Base-by-base conservation (phyloP, 306 rosid genomes). In the Rosa lucieae region DNA sequence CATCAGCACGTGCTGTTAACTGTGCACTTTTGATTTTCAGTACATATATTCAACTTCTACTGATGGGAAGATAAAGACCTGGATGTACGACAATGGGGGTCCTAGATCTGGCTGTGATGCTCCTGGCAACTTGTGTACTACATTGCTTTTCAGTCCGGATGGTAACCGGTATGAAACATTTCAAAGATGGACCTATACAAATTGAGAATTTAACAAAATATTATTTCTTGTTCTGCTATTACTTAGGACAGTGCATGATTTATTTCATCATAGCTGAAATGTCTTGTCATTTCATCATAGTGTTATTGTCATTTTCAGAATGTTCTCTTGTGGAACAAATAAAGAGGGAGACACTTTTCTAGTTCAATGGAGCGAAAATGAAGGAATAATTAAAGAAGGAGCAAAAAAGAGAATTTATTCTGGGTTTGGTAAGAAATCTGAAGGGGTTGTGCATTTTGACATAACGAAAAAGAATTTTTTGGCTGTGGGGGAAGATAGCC, bases 261-360 rank as follows among this genome's bases (percentile, higher is more conserved):
- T 39, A 37, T 73, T 11, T 9, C 3, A 3, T 37, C 66, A 6
- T 37, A n/a, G 21, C 23, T 43, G 42, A 56, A 53, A 10, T 51
- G 7, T 53, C 59, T 7, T 70, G 47, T 70, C 78, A 18, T 61
- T 20, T 58, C 65, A 9, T 1, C 23, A 32, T 32, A 32, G 35
- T 32, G 35, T 32, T 32, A 32, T 61, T 62, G 12, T 76, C 32
- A 66, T 83, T 70, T 59, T 23, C 83, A 93, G 98, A 78, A 80
- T 93, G 88, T 91, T 93, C 85, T 93, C 98, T 72, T 93, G 98
- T 58, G 98, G 98, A 81, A 93, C 98, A 48, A 93, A 95, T 84
- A 91, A 86, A 86, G 97, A 91, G 44, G 98, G 97, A 75, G 98
- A 93, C 40, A 89, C 97, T 5, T 86, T 70, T 81, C 91, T 93